Conservation (phyloP, 768 basidiomycete species). For the Daedaleopsis nitida region DNA sequence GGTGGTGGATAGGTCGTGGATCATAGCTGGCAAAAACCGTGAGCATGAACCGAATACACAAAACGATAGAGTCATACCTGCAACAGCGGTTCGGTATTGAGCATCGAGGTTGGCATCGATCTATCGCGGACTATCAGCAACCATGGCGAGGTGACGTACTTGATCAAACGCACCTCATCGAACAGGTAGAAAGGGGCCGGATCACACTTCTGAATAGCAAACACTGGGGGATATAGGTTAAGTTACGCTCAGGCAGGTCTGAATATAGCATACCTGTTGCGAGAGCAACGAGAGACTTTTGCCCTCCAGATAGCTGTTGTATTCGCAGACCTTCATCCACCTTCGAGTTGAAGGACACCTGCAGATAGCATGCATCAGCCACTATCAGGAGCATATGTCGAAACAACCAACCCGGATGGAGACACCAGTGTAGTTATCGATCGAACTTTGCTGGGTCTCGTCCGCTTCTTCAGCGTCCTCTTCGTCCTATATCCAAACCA, state of each 20-base stretch:
- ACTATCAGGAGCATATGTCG: background rate
- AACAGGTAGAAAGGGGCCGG: conserved; percentile 99
- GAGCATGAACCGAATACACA: background rate
- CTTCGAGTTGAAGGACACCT: conserved; percentile 99
- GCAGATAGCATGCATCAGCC: background rate
- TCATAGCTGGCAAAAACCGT: conserved; percentile 68
- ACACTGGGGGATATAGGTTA: conserved; percentile 52
- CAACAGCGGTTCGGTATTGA: conserved; percentile 96
- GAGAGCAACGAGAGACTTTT: conserved; percentile 95
- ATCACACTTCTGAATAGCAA: conserved; percentile 99
- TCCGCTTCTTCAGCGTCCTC: conserved; percentile 73
- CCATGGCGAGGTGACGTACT: background rate
- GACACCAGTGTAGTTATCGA: conserved; percentile 96
- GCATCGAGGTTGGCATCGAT: conserved; percentile 98
- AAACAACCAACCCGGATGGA: conserved; percentile 74
- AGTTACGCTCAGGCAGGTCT: background rate
- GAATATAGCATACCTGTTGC: conserved; percentile 67
- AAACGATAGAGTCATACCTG: conserved; percentile 49
- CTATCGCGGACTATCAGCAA: conserved; percentile 35
- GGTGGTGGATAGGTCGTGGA: conserved; percentile 81
- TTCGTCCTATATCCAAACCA: conserved; percentile 53
- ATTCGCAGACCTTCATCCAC: conserved; percentile 95
- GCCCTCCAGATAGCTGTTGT: conserved; percentile 95
- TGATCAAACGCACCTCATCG: conserved; percentile 68
- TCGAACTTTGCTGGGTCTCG: conserved; percentile 69